phyloP scores from a whole-genome alignment of 2,329 filamentous ascomycete species.

The Lasiodiplodia gonubiensis region DNA sequence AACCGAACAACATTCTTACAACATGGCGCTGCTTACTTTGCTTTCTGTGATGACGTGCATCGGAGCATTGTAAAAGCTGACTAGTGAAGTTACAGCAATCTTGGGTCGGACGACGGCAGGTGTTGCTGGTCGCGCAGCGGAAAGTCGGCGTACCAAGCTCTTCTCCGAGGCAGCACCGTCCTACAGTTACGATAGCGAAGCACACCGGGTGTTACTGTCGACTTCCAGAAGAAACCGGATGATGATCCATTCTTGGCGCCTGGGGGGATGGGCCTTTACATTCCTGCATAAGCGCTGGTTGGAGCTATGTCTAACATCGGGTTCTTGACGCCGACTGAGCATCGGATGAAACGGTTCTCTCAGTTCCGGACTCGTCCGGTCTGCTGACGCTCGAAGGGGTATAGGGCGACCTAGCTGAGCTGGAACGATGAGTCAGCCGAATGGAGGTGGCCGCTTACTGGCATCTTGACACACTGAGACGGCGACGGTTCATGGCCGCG shows the following conservation, averaged over 20 bases:
- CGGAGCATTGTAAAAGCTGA: neutral
- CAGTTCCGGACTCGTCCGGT: constrained; percentile 10
- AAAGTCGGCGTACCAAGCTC: neutral
- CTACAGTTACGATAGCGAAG: neutral
- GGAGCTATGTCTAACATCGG: constrained; percentile 9
- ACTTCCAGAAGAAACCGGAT: neutral
- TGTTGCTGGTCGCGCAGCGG: neutral
- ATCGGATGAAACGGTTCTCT: constrained; percentile 19
- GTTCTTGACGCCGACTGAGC: constrained; percentile 19
- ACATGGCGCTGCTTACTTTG: neutral
- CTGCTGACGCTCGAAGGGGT: constrained; percentile 8
- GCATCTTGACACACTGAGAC: neutral
- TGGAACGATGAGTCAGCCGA: neutral
- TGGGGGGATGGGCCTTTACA: constrained; percentile 14
- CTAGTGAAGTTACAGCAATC: neutral
- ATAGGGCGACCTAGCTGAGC: constrained; percentile 3
- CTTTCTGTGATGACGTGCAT: neutral
- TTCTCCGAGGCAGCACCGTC: neutral
- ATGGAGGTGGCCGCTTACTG: constrained; percentile 6
- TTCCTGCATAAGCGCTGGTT: constrained; percentile 14
- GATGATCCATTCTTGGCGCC: constrained; percentile 11
- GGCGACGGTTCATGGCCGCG: neutral
- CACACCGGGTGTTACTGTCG: neutral
- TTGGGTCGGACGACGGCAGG: neutral
- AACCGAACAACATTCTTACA: constrained; percentile 2